phyloP scores from a whole-genome alignment of 306 rosid species.

The Dalbergia oliveri region DNA sequence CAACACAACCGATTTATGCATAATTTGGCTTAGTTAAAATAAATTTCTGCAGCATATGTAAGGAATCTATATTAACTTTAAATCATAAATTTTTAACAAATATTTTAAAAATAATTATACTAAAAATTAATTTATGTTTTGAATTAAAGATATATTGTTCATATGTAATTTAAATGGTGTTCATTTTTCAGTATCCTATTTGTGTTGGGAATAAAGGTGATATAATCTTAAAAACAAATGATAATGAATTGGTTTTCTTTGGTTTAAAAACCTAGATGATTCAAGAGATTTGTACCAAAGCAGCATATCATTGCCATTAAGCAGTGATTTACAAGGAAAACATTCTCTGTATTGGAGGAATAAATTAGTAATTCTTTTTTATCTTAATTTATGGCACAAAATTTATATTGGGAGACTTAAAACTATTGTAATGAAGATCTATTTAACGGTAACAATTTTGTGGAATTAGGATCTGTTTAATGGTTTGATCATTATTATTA shows the following conservation, averaged over 20 bases:
- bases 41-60: no score
- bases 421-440: background rate
- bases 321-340: background rate
- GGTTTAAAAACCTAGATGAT: background rate
- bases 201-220: conserved; percentile 4
- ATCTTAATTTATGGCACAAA: background rate
- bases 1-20: no score
- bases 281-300: conserved; percentile 35
- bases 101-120: no score
- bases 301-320: background rate
- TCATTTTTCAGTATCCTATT: background rate
- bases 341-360: background rate
- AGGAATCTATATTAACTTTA: no score
- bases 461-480: background rate
- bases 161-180: no score
- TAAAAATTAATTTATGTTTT: no score
- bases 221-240: background rate
- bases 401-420: background rate
- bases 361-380: background rate
- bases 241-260: background rate
- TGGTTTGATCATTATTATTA: background rate
- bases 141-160: no score
- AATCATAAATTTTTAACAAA: no score
- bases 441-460: no score
- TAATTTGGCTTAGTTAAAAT: no score